phyloP scores from a whole-genome alignment of 371 early-diverging fungal species.

The Apophysomyces elegans region DNA sequence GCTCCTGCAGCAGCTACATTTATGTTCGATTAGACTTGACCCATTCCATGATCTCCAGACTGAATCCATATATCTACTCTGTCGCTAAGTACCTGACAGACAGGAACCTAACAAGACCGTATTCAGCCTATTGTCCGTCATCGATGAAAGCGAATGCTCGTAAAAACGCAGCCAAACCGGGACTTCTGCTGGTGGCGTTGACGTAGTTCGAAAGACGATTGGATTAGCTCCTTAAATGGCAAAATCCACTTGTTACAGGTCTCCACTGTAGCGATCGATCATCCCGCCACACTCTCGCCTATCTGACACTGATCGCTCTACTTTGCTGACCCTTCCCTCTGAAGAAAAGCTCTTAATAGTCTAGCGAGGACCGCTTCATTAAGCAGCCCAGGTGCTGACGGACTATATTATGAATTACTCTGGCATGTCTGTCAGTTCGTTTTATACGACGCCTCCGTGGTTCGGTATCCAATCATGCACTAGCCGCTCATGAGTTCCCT shows the following conservation, averaged over 20 bases:
- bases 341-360: too few relatives aligned
- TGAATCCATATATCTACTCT: neutral
- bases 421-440: too few relatives aligned
- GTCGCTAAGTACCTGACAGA: neutral
- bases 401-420: too few relatives aligned
- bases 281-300: too few relatives aligned
- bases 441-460: too few relatives aligned
- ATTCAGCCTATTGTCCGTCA: neutral
- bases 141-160: neutral
- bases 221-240: neutral
- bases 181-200: neutral
- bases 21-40: neutral
- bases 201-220: neutral
- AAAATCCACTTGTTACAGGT: neutral
- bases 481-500: too few relatives aligned
- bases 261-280: too few relatives aligned
- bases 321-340: too few relatives aligned
- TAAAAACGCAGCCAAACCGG: neutral
- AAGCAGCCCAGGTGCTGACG: too few relatives aligned
- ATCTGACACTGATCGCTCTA: too few relatives aligned
- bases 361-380: too few relatives aligned
- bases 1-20: conserved; percentile 45
- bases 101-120: conserved; percentile 1
- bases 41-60: neutral
- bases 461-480: too few relatives aligned